Base-by-base conservation (phyloP, 2,329 filamentous ascomycete genomes). In the Ophiostoma himal-ulmi region DNA sequence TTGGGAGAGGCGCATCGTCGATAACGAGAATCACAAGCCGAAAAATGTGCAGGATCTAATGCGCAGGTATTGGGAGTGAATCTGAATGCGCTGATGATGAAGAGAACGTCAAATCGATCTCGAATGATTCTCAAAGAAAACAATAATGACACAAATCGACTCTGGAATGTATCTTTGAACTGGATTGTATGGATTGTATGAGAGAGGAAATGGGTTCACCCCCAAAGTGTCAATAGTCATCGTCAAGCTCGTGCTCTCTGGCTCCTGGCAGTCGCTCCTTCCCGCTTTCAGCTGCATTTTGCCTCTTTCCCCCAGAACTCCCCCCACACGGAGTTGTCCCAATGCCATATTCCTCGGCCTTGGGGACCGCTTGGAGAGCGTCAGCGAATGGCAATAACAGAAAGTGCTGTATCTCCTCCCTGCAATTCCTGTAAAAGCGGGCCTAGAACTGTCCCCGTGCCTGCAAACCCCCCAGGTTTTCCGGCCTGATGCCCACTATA, bases 361-460 rank as follows among this genome's bases (percentile, higher is more conserved):
- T 57, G 48, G 48, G 20, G 41, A 44, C 41, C 17, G 20, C 30
- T 30, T 30, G 30, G 30, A 30, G 30, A 30, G 44, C 44, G 44
- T 52, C 44, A 20, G 13, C 10, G 39, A 44, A 17, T 8, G 39
- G 14, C 39, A 44, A 44, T 17, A 2, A 11, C 39, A 44, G 39
- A 44, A 44, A 44, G 48, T 54, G 7, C n/a, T 57, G 26, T 22
- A 30, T 30, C 30, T 30, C 30, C 30, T 26, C 54, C 34, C 62
- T 39, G 34, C 41, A 37, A 65, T 69, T 71, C 70, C 71, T 74
- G 73, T 75, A 57, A 68, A 69, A 69, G 70, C 64, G 70, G 70
- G 68, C 66, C 70, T 37, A 4, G 39, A 8, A 22, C n/a, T 65
- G 62, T 22, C 8, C 60, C 60, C 60, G 44, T 20, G 64, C 17